Base-by-base conservation (phyloP, 176 grass and related monocot genomes). In the Cymbopogon citratus region DNA sequence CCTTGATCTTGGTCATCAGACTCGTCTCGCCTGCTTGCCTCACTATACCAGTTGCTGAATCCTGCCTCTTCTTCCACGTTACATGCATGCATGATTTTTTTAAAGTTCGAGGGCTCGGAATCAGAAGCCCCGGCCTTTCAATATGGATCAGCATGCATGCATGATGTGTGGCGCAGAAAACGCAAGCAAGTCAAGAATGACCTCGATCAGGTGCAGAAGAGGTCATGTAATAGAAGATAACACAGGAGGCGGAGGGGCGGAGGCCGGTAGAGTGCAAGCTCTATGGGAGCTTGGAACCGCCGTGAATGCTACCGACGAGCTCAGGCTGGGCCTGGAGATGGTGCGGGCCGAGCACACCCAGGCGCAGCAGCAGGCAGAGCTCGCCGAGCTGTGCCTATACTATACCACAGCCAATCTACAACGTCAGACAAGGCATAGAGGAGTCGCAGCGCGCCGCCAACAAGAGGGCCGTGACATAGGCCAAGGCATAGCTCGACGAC, bases 321-420 rank as follows among this genome's bases (percentile, higher is more conserved):
- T 98, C 2, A 80, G 77, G 72, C 76, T 80, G 27, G 66, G 74
- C 33, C 26, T 98, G 10, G 78, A 98, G 84, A 87, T 76, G 36
- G 85, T 80, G 10, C 81, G 80, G 79, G 59, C 70, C 12, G 83
- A 91, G 33, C 90, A 94, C 41, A 70, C 77, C 46, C 90, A 83
- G 40, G 90, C 87, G 62, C 86, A 87, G 66, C 69, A 86, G 67
- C 90, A 98, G 25, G 28, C 88, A 3, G 90, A 93, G 73, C 82
- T 95, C 49, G 88, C 90, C 12, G 84, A 90, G 36, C 84, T 77
- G 19, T 81, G 84, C 25, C 46, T 91, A n/a, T n/a, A n/a, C n/a
- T n/a, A n/a, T n/a, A n/a, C n/a, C n/a, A n/a, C n/a, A n/a, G n/a
- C n/a, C n/a, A n/a, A n/a, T n/a, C n/a, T n/a, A n/a, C n/a, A n/a